Percentiles rank a stretch among this genome's conserved stretches.
phyloP scores from a whole-genome alignment of 2,329 filamentous ascomycete species.

The Oidium heveae region DNA sequence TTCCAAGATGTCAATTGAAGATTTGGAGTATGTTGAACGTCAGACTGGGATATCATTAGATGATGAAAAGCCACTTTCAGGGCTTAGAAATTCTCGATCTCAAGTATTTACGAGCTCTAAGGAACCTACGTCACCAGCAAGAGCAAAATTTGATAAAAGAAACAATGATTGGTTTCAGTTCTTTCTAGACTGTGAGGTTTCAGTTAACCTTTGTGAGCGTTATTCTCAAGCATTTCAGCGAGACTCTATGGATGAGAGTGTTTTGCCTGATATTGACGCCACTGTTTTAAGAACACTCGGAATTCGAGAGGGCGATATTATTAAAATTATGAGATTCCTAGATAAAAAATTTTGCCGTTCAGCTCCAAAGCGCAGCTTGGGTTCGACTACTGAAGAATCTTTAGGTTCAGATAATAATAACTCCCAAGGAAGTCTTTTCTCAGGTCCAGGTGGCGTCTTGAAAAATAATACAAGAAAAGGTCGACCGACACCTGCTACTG shows the following conservation, averaged over 20 bases:
- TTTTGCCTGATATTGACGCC: conserved; percentile 71
- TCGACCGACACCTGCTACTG: conserved; percentile 62
- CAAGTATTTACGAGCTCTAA: conserved; percentile 9
- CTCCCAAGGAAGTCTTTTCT: conserved; percentile 53
- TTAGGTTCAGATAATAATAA: conserved; percentile 31
- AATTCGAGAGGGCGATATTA: conserved; percentile 86
- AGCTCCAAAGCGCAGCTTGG: conserved; percentile 27
- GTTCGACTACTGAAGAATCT: conserved; percentile 26
- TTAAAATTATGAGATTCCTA: conserved; percentile 76
- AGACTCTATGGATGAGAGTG: conserved; percentile 90
- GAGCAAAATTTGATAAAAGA: conserved; percentile 31
- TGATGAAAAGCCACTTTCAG: conserved; percentile 79
- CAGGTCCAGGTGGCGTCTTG: conserved; percentile 70
- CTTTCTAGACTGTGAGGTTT: conserved; percentile 78
- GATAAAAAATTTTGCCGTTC: conserved; percentile 57
- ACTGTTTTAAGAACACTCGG: conserved; percentile 65
- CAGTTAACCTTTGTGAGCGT: conserved; percentile 76
- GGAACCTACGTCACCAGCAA: conserved; percentile 17
- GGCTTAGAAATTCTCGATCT: conserved; percentile 30
- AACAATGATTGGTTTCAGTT: conserved; percentile 96
- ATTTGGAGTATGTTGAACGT: conserved; percentile 83
- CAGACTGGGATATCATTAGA: conserved; percentile 67
- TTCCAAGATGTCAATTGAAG: conserved; percentile 81
- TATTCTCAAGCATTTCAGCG: conserved; percentile 73
- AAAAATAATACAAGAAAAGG: conserved; percentile 89